Base-by-base conservation (phyloP, 106 monocot species). In the Acorus calamus region DNA sequence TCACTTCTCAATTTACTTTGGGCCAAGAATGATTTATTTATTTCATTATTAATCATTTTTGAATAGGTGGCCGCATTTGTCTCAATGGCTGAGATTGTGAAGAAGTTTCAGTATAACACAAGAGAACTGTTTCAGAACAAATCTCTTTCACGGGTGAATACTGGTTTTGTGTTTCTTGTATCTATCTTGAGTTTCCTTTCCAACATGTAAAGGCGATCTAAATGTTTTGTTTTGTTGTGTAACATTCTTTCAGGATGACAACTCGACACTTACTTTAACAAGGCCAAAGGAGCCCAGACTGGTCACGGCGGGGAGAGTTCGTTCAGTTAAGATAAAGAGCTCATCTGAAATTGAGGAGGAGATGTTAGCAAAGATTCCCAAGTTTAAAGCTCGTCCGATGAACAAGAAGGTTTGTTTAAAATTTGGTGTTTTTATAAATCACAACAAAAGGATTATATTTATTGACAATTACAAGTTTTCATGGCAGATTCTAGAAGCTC, bases 351-450 rank as follows among this genome's bases (percentile, higher is more conserved):
- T 92, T 8, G 96, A 98, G 55, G 82, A 80, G 68, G 96, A 96
- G 63, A 88, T 88, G 88, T 53, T 98, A 62, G 83, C 96, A 13
- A 98, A 88, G 69, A 75, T 98, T 6, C 96, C 96, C 0, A 98
- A 88, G 56, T 98, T 98, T 57, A 98, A 83, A 81, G 92, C 91
- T 59, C 73, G 82, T 2, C 83, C 96, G 5, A 41, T 98, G 7
- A 98, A 98, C 63, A 98, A 83, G 69, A 98, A 98, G 80, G 96
- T 98, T 61, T 60, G 6, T 8, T 77, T 1, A 28, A 28, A 28
- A 28, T 28, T 28, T 28, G 28, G 28, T 28, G 28, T 28, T 28
- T 28, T 28, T 28, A 28, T 28, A 28, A 28, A 28, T 28, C 28
- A 28, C 28, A 28, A 28, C 28, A 28, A 28, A 28, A 28, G 28